Percentiles rank a stretch among this genome's conserved stretches.
phyloP scores from a whole-genome alignment of 331 rosid genomes.

The Malus hybrid region DNA sequence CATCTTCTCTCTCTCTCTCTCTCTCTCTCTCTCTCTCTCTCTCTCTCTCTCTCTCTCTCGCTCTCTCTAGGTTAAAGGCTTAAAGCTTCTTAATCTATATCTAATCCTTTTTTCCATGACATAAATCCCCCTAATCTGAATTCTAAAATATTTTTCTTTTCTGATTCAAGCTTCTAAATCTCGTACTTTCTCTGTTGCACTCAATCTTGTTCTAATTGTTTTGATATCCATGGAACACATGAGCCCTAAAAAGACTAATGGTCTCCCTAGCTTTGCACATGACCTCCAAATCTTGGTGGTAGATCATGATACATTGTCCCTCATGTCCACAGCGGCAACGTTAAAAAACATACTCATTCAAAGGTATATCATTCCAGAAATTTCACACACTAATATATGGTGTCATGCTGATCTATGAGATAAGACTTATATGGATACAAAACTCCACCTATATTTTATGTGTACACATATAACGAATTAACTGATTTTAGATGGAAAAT shows the following conservation, averaged over 20 bases:
- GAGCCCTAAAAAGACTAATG: neutral
- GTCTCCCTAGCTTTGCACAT: constrained; percentile 34
- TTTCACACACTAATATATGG: neutral
- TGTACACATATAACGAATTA: neutral
- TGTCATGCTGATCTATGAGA: neutral
- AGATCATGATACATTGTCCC: constrained; percentile 27
- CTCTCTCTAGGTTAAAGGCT: neutral
- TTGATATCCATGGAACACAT: constrained; percentile 7
- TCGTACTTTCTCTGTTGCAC: neutral
- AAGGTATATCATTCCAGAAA: constrained; percentile 7
- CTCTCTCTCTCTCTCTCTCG: neutral
- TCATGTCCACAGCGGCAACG: constrained; percentile 16
- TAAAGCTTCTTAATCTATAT: neutral
- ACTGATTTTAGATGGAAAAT: neutral
- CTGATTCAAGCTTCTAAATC: neutral
- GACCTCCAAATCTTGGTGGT: constrained; percentile 34
- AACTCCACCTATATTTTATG: neutral
- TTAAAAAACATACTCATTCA: constrained; percentile 26
- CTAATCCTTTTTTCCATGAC: neutral
- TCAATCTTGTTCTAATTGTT: neutral
- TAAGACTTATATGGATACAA: neutral
- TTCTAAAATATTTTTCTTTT: neutral
- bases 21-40: neutral
- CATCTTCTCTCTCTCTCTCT: neutral
- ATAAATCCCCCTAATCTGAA: neutral